These are phyloP conservation scores for Borealophlyctis nickersoniae DNA, from an alignment of 192 early-diverging fungal species.

Conservation along the genomic window DNA sequence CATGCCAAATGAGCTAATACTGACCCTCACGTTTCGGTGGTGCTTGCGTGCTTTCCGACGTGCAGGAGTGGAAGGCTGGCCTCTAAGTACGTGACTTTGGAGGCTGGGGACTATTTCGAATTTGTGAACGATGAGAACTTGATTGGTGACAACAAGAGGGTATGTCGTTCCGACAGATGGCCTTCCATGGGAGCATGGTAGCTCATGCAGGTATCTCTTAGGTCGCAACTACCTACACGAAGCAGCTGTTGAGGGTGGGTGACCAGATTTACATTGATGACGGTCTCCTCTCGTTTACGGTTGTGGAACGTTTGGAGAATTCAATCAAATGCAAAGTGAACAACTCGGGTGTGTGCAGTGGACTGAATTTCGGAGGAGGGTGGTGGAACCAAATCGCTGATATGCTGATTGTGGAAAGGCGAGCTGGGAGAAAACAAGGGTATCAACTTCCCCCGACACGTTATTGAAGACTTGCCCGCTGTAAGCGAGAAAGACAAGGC, in stretches of 20 bases:
- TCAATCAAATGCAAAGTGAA: conserved; percentile 44
- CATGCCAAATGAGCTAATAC: background rate
- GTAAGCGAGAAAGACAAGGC: conserved; percentile 50
- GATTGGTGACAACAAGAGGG: conserved; percentile 50
- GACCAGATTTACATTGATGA: conserved; percentile 80
- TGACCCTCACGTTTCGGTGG: background rate
- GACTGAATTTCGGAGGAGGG: conserved; percentile 6
- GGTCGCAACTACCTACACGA: conserved; percentile 52
- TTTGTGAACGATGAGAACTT: conserved; percentile 52
- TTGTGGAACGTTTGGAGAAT: conserved; percentile 61
- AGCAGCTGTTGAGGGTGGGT: conserved; percentile 53
- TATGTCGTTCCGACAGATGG: no score
- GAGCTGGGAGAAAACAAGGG: conserved; percentile 54
- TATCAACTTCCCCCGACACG: conserved; percentile 53
- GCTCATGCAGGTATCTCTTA: no score
- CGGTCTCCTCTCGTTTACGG: conserved; percentile 92
- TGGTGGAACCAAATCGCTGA: conserved; percentile 1
- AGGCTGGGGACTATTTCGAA: conserved; percentile 49
- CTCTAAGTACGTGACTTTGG: no score
- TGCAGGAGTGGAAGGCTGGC: conserved; percentile 29
- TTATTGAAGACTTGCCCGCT: conserved; percentile 54
- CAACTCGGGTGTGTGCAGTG: conserved; percentile 38
- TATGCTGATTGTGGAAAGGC: conserved; percentile 21
- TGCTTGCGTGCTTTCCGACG: conserved; percentile 1
- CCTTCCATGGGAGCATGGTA: no score